A percentile compares a stretch with the other conserved stretches of the same genome.
Evolutionary conservation across 1,284 basidiomycete species (phyloP).

Genomic region (Pterula multifida): DNA sequence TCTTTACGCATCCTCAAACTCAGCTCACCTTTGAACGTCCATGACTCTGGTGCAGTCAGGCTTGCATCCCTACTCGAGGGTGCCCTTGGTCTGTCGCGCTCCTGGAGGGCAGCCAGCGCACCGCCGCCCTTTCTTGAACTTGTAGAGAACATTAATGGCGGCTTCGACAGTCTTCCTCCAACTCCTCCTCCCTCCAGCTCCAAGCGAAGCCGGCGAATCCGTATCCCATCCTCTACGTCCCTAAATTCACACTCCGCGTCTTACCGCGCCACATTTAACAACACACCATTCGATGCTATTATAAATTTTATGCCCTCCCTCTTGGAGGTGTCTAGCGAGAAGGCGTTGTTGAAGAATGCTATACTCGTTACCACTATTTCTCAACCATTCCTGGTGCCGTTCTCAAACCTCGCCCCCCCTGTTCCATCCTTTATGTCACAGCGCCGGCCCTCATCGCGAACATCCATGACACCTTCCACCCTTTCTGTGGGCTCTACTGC

Average conservation of each 20-base stretch:
- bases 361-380: conserved; percentile 1
- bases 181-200: background rate
- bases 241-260: background rate
- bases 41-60: conserved; percentile 1
- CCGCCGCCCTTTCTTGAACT: background rate
- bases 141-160: background rate
- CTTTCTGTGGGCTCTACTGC: background rate
- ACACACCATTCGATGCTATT: background rate
- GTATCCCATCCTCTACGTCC: background rate
- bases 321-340: background rate
- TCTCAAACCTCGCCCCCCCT: background rate
- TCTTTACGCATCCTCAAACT: background rate
- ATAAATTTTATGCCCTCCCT: background rate
- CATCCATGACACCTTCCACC: background rate
- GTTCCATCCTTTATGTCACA: conserved; percentile 1
- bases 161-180: background rate
- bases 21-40: background rate
- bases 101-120: background rate
- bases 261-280: background rate
- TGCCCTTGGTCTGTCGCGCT: background rate
- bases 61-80: background rate
- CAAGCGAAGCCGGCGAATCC: background rate
- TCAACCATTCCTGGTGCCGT: background rate
- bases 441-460: background rate
- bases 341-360: background rate